phyloP scores from a whole-genome alignment of 805 yeast genomes.

The Starmerella apicola region DNA sequence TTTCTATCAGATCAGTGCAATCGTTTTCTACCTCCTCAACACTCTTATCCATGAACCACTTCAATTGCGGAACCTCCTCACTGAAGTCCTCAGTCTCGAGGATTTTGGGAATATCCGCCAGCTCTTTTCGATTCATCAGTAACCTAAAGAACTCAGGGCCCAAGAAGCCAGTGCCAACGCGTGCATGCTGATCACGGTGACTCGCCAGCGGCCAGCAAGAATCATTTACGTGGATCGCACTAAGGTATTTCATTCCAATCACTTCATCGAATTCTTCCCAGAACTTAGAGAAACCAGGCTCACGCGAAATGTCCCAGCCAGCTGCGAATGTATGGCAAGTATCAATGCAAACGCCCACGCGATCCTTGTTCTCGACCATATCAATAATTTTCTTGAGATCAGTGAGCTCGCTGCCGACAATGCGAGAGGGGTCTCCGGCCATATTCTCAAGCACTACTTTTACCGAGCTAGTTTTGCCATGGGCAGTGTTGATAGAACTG shows the following conservation, averaged over 20 bases:
- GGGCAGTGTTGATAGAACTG: slow-evolving; percentile 64
- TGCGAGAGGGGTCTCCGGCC: slow-evolving; percentile 86
- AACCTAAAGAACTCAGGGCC: slow-evolving; percentile 76
- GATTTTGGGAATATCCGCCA: slow-evolving; percentile 61
- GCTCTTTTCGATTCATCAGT: slow-evolving; percentile 54
- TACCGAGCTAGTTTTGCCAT: slow-evolving; percentile 59
- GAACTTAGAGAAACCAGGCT: slow-evolving; percentile 46
- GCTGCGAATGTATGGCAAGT: slow-evolving; percentile 97
- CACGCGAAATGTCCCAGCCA: slow-evolving; percentile 73
- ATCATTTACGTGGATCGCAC: slow-evolving; percentile 82
- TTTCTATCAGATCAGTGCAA: slow-evolving; percentile 36
- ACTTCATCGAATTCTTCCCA: slow-evolving; percentile 64
- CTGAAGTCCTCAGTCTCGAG: slow-evolving; percentile 56
- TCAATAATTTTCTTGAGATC: slow-evolving; percentile 68
- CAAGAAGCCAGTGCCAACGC: slow-evolving; percentile 75
- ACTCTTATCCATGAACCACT: slow-evolving; percentile 58
- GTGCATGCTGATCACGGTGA: slow-evolving; percentile 82
- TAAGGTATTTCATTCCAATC: slow-evolving; percentile 62
- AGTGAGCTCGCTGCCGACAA: slow-evolving; percentile 69
- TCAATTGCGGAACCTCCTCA: slow-evolving; percentile 63
- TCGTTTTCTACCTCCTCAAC: slow-evolving; percentile 43
- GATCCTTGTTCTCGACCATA: slow-evolving; percentile 59
- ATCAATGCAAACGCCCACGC: slow-evolving; percentile 94
- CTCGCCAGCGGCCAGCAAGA: slow-evolving; percentile 89
- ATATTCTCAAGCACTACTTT: slow-evolving; percentile 87